Evolutionary conservation across 2,329 filamentous ascomycete genomes (phyloP), one percentile per base, ranked within the genome.

Genomic region (Hirsutella rhossiliensis): DNA sequence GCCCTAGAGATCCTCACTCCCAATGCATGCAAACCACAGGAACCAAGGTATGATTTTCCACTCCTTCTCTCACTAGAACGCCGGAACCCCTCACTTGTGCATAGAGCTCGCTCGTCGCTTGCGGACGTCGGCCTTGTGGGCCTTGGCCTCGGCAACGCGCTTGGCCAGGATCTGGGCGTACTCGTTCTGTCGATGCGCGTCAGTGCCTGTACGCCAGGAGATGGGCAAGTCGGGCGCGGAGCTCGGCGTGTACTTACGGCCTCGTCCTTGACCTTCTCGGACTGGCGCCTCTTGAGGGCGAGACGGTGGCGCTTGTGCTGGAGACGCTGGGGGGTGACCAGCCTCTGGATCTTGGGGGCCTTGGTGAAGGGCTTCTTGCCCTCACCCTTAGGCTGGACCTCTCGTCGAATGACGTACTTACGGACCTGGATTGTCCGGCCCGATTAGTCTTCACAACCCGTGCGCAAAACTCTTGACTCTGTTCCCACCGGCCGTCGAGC

Each of bases 331-430:
- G 92, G 92, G 65, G 92, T 98, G 63, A 98, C 88, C 62, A 98
- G 87, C 70, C 92, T 87, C 83, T 98, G 92, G 76, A 98, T 98
- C 81, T 90, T 94, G 72, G 92, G 92, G 63, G 92, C 92, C 87
- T 98, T 98, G 84, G 90, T 96, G 84, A 97, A 97, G 62, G 89
- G 74, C 76, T 87, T 84, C 77, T 92, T 94, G 75, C 88, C 90
- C 80, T 97, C 92, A 66, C 83, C 85, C 84, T 94, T 94, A 68
- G 87, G 86, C 76, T 88, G 82, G 64, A 98, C 82, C 72, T 97
- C 92, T 71, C 92, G 92, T 70, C 92, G 92, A 66, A 98, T 97
- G 72, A 98, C 92, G 77, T 95, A 98, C 79, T 97, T 96, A 79
- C 92, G 90, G 74, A 92, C 85, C 85, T 90, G 76, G 60, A 20